Percentiles rank a stretch among this genome's conserved stretches.
phyloP scores from a whole-genome alignment of 1,284 basidiomycete genomes.

The Termitomyces sp. region DNA sequence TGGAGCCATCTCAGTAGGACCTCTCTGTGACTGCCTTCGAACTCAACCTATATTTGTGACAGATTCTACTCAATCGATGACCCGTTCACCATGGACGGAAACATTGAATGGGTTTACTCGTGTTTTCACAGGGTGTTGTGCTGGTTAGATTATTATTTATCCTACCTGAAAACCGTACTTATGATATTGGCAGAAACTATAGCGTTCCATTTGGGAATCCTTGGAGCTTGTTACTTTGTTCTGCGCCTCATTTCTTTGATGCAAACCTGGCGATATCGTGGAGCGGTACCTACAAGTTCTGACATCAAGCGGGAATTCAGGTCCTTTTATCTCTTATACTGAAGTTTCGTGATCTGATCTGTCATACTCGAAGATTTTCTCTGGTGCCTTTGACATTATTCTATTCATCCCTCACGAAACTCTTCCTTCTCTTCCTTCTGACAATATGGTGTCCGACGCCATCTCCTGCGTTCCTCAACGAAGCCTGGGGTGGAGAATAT shows the following conservation, averaged over 20 bases:
- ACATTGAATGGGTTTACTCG: conserved; percentile 47
- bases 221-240: conserved; percentile 48
- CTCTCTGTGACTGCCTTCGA: not conserved
- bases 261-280: conserved; percentile 23
- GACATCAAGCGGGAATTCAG: conserved; percentile 59
- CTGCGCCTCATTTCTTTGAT: conserved; percentile 37
- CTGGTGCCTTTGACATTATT: conserved; percentile 77
- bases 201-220: conserved; percentile 66
- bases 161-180: not conserved
- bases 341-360: conserved; percentile 1
- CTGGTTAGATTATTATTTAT: conserved; percentile 35
- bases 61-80: conserved; percentile 34
- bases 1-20: conserved; percentile 64
- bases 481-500: conserved; percentile 15
- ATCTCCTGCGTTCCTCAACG: conserved; percentile 13
- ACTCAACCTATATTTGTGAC: not conserved
- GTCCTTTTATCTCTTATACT: conserved; percentile 14
- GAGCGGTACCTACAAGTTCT: conserved; percentile 27
- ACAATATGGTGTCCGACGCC: conserved; percentile 73
- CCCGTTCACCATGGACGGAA: conserved; percentile 43
- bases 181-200: conserved; percentile 50
- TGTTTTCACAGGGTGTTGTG: conserved; percentile 57
- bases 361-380: conserved; percentile 44
- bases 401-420: conserved; percentile 84
- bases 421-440: conserved; percentile 78